Base-by-base conservation (phyloP, 495 filamentous ascomycete genomes). In the Penicillium longicatenatum region DNA sequence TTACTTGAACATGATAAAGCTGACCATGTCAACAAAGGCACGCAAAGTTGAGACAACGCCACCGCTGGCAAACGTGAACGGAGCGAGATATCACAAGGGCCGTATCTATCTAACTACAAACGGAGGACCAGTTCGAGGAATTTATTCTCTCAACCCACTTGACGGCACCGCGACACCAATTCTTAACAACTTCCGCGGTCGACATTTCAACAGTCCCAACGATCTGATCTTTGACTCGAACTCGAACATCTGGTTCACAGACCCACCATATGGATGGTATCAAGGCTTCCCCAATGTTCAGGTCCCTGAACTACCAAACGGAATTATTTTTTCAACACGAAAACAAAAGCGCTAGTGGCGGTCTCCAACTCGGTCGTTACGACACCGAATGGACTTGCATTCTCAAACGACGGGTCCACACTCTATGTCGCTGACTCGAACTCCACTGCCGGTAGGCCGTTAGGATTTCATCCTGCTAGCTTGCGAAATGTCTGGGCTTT, bases 391-490 rank as follows among this genome's bases (percentile, higher is more conserved):
- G 54, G 59, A 6, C 48, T 61, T 19, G 47, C 47, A 9, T 52
- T 61, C 12, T 55, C 58, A 20, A 47, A 49, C 10, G 35, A 57
- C 29, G 59, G 41, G 10, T 51, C 30, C 11, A 57, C 50, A 0
- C 50, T 61, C 3, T 61, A 53, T 20, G 49, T 61, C n/a, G 59
- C 59, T n/a, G 59, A 61, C 43, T 61, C 54, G 1, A 57, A 57
- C 31, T 57, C 59, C n/a, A 53, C 54, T 33, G 46, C 54, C 2
- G 59, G 59, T 7, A 51, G 20, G 21, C 53, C 59, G 17, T 41
- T 61, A 41, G 33, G 33, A 11, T 33, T 49, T 48, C 16, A 31
- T 30, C 41, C 48, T 2, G 47, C 41, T 12, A 61, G 59, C 17
- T 16, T 61, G 6, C 24, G 54, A 11, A 57, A 61, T 21, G 49